Conservation (phyloP, 2,329 filamentous ascomycete genomes). For the Allantophomopsis lycopodina region DNA sequence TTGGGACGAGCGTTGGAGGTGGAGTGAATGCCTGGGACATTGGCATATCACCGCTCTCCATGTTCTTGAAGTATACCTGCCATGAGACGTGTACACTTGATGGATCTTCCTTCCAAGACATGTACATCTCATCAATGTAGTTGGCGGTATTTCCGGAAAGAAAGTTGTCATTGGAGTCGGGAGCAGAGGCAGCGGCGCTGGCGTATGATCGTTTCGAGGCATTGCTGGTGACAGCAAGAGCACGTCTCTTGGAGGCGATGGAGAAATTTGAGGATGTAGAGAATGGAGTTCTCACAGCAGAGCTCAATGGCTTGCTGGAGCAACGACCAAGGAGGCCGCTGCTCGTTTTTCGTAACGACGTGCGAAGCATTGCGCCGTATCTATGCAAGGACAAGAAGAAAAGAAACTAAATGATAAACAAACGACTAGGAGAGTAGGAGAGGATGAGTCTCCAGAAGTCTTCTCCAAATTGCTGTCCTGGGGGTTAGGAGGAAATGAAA, state of each 20-base stretch:
- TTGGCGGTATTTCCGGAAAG: slow-evolving; percentile 93
- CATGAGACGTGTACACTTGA: slow-evolving; percentile 93
- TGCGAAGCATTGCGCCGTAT: slow-evolving; percentile 55
- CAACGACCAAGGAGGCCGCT: slow-evolving; percentile 46
- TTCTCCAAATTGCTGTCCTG: background rate
- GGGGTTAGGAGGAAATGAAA: background rate
- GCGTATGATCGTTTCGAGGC: slow-evolving; percentile 37
- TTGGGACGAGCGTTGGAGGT: slow-evolving; percentile 80
- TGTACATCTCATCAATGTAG: slow-evolving; percentile 99
- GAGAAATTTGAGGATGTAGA: slow-evolving; percentile 22
- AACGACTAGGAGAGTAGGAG: background rate
- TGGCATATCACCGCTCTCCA: slow-evolving; percentile 96
- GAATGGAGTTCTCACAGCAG: slow-evolving; percentile 26
- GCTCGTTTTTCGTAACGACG: slow-evolving; percentile 50
- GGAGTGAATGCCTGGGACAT: slow-evolving; percentile 95
- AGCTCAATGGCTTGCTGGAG: slow-evolving; percentile 18
- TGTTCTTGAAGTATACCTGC: slow-evolving; percentile 99
- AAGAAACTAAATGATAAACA: slow-evolving; percentile 1
- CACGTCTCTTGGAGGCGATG: slow-evolving; percentile 30
- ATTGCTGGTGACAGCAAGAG: slow-evolving; percentile 22
- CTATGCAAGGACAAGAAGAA: slow-evolving; percentile 16
- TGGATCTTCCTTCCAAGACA: slow-evolving; percentile 92
- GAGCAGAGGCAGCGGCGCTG: slow-evolving; percentile 37
- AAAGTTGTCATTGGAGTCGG: slow-evolving; percentile 89
- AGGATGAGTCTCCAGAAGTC: background rate